Conservation (phyloP, 208 protist species). For the Acanthamoeba sp. region DNA sequence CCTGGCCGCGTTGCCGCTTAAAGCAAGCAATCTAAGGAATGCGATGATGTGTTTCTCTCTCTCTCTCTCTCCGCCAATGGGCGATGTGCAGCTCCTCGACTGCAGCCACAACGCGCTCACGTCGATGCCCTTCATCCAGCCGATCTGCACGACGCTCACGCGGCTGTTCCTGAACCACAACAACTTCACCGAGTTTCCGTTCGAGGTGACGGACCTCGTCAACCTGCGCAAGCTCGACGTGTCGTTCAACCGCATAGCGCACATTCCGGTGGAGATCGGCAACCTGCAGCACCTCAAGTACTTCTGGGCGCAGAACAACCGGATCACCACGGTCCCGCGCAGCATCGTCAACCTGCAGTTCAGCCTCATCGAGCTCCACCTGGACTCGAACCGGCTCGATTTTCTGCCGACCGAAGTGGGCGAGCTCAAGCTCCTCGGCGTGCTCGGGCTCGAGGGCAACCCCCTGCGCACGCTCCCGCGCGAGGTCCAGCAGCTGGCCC, state of each 20-base stretch:
- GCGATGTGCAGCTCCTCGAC: slow-evolving; percentile 35
- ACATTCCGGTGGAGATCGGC: slow-evolving; percentile 48
- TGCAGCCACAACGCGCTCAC: slow-evolving; percentile 64
- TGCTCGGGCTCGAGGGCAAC: slow-evolving; percentile 65
- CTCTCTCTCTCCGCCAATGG: neutral
- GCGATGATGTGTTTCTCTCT: no score
- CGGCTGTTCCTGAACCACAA: slow-evolving; percentile 72
- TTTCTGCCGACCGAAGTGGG: slow-evolving; percentile 60
- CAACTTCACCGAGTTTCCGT: slow-evolving; percentile 68
- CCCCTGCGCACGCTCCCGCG: slow-evolving; percentile 45
- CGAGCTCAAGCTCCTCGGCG: neutral
- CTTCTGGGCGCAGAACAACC: slow-evolving; percentile 66
- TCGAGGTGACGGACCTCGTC: slow-evolving; percentile 45
- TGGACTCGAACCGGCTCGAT: slow-evolving; percentile 56
- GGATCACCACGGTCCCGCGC: slow-evolving; percentile 42
- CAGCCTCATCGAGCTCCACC: slow-evolving; percentile 26
- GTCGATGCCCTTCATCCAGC: slow-evolving; percentile 10
- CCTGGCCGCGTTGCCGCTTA: no score
- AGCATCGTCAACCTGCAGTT: slow-evolving; percentile 34
- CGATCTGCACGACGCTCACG: slow-evolving; percentile 43
- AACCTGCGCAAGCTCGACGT: slow-evolving; percentile 70
- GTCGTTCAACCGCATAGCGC: slow-evolving; percentile 49
- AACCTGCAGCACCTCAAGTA: slow-evolving; percentile 74
- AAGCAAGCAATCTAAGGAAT: no score
- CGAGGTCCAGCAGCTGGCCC: slow-evolving; percentile 31